Base-by-base conservation (phyloP, 495 filamentous ascomycete genomes). In the Podospora bellae-mahoneyi region DNA sequence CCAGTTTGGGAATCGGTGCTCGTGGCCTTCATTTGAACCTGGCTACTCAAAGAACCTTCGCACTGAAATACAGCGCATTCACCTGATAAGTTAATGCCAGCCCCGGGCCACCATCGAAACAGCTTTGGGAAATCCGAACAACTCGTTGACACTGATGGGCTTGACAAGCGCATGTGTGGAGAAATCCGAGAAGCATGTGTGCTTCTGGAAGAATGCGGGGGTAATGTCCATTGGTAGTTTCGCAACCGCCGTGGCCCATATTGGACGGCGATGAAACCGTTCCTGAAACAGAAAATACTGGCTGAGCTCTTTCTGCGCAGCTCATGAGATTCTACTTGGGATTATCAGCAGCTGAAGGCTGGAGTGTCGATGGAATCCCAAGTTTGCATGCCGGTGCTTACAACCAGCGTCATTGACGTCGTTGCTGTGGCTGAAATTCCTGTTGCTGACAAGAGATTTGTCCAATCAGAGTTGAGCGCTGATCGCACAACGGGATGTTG, bases 251-350 rank as follows among this genome's bases (percentile, higher is more conserved):
- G 23, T 13, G 59, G 32, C 10, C 53, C 58, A 64, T 19, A 60
- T 62, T 71, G 70, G 67, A 65, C 23, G 70, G 23, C 44, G 74
- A 75, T 78, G 76, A 78, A 78, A 78, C 76, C 15, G 56, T 66
- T 69, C 62, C 77, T 74, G 66, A 69, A 78, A 74, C 69, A 10
- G 32, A 55, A 59, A 23, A 39, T 6, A 16, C 32, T 39, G 39
- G 15, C 60, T 32, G 48, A 57, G 59, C 59, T 59, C 48, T 28
- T 60, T 28, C 5, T n/a, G 39, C 55, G 23, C 6, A 58, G 18
- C 6, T 23, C 3, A 18, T 18, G 16, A 20, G 13, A 9, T 48
- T 16, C 13, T 48, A 16, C 39, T 48, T 48, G 39, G 9, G 39
- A 48, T 48, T 10, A 10, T 10, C 39, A 16, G 39, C 9, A 2